phyloP scores from a whole-genome alignment of 257 asterid genomes.

The Salvia rosmarinus region DNA sequence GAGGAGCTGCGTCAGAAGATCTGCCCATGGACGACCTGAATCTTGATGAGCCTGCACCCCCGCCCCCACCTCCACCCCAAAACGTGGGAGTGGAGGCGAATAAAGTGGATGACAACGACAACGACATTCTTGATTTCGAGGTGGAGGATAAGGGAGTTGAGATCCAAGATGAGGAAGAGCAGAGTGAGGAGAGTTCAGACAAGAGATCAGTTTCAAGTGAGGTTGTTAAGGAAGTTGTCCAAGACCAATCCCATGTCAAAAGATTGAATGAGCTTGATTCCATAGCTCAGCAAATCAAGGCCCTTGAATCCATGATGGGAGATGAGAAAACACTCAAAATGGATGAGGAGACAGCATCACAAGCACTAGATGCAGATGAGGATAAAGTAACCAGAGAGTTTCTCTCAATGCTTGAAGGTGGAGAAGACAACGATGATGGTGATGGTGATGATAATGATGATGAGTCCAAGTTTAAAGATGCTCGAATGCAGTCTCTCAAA shows the following conservation, averaged over 20 bases:
- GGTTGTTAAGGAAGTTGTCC: conserved; percentile 84
- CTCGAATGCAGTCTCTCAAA: conserved; percentile 32
- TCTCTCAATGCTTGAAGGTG: conserved; percentile 77
- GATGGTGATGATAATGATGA: conserved; percentile 35
- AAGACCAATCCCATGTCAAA: conserved; percentile 57
- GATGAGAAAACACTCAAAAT: conserved; percentile 43
- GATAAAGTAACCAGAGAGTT: conserved; percentile 84
- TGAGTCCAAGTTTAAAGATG: conserved; percentile 28
- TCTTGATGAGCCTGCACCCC: conserved; percentile 63
- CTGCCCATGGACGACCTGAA: conserved; percentile 79
- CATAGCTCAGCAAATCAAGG: conserved; percentile 86
- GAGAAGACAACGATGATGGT: conserved; percentile 36
- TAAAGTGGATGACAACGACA: conserved; percentile 64
- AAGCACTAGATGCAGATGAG: conserved; percentile 73
- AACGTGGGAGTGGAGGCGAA: too few species aligned
- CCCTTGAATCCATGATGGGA: conserved; percentile 80
- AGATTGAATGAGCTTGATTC: conserved; percentile 78
- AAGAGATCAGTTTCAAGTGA: conserved; percentile 65
- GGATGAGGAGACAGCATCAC: conserved; percentile 60
- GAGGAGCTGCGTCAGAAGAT: conserved; percentile 40
- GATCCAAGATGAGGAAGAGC: conserved; percentile 47
- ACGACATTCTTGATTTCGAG: conserved; percentile 77
- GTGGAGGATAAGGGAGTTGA: conserved; percentile 92
- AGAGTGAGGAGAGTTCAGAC: conserved; percentile 58
- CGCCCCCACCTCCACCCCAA: neutral